Base-by-base conservation (phyloP, 257 asterid species). In the Ilex asprella region DNA sequence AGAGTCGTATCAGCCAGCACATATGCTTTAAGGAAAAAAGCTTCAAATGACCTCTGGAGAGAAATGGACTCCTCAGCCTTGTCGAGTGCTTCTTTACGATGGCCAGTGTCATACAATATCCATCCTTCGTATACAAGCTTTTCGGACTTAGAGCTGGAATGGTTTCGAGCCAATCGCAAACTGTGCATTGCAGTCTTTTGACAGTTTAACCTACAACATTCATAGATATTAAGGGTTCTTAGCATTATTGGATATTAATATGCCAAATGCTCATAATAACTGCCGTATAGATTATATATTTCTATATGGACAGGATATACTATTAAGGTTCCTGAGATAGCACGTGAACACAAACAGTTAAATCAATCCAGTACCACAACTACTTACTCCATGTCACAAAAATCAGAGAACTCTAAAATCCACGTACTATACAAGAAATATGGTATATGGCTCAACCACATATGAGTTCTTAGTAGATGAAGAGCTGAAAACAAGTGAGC, bases 161-260 rank as follows among this genome's bases (percentile, higher is more conserved):
- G 78, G 62, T 79, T 79, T 6, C 69, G 76, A 39, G 82, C 85
- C 61, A 79, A 75, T 58, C 85, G 67, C 63, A 79, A 74, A 64
- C 85, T 76, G 30, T 79, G 71, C 82, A 79, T 79, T 52, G 85
- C 85, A 62, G 85, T 76, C 57, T 73, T 76, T 67, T 79, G 85
- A 70, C 85, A 79, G 62, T 79, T 79, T 63, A 79, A 55, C 78
- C 82, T 76, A 60, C 76, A 68, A 52, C 54, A 70, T 49, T 9
- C 27, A 64, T 8, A 4, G 41, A 35, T 35, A 35, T 35, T 8
- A 35, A 35, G 41, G 5, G 41, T 35, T 35, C 41, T 35, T 35
- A 0, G 0, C 8, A 35, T 8, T 35, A 8, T 35, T 35, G 41
- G 41, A 35, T 35, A 35, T 35, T 35, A 35, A 35, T 35, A 35